Conservation (phyloP, 306 rosid genomes). For the Fagus crenata region DNA sequence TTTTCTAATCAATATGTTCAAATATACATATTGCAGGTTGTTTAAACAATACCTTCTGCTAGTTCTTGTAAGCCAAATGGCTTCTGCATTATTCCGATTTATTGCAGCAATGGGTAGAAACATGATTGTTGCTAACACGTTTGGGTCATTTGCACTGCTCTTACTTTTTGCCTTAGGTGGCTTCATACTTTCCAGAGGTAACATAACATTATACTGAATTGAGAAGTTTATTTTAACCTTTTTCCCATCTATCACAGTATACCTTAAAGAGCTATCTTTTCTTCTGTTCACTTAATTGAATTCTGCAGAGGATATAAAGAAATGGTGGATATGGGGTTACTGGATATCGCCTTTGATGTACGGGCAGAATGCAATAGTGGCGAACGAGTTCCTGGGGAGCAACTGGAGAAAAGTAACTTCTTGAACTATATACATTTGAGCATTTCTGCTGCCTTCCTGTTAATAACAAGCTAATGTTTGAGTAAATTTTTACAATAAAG, state of each 20-base stretch:
- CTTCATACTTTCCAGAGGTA: constrained; percentile 19
- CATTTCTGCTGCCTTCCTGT: neutral
- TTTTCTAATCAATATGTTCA: neutral
- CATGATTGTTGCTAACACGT: constrained; percentile 32
- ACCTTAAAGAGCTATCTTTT: neutral
- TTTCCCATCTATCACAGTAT: neutral
- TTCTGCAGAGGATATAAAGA: constrained; percentile 28
- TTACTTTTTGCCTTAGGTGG: constrained; percentile 31
- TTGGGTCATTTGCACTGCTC: constrained; percentile 31
- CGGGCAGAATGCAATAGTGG: constrained; percentile 35
- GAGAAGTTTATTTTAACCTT: neutral
- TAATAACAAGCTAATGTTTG: neutral
- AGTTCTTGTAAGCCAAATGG: constrained; percentile 37
- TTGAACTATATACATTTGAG: neutral
- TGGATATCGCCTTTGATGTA: constrained; percentile 51
- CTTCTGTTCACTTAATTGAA: neutral
- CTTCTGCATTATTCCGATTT: constrained; percentile 39
- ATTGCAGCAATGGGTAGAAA: constrained; percentile 26
- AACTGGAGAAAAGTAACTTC: constrained; percentile 43
- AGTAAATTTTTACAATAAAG: constrained; percentile 13
- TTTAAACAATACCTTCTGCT: constrained; percentile 41
- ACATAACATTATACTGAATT: neutral
- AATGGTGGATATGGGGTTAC: constrained; percentile 55
- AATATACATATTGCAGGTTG: constrained; percentile 31
- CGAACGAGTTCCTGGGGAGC: constrained; percentile 39